Percentiles rank a stretch among this genome's conserved stretches.
Evolutionary conservation across 305 asterid genomes (phyloP).

Genomic region (Fraxinus ornus): DNA sequence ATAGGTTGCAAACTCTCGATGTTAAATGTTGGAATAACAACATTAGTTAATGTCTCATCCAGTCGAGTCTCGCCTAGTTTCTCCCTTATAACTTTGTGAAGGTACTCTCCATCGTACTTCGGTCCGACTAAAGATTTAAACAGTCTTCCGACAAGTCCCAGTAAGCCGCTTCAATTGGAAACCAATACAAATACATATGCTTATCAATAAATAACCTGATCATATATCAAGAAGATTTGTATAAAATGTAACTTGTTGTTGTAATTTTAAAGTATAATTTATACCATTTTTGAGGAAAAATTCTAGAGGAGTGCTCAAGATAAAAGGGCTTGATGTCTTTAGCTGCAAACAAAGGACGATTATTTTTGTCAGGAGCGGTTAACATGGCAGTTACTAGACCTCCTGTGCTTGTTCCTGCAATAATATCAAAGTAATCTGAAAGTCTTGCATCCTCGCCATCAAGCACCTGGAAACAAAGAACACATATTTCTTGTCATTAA

Average conservation of each 20-base stretch:
- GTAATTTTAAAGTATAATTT: neutral
- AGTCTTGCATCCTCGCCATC: conserved; percentile 43
- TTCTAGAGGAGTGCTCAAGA: conserved; percentile 28
- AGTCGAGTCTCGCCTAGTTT: conserved; percentile 32
- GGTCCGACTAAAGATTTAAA: conserved; percentile 27
- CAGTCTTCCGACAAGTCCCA: conserved; percentile 9
- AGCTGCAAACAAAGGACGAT: conserved; percentile 52
- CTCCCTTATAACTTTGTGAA: conserved; percentile 29
- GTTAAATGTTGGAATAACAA: conserved; percentile 47
- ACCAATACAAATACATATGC: neutral
- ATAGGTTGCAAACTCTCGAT: conserved; percentile 42
- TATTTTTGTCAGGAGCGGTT: conserved; percentile 8
- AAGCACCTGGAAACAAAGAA: conserved; percentile 22
- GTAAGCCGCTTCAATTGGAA: conserved; percentile 21
- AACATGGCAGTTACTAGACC: conserved; percentile 36
- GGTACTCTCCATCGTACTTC: conserved; percentile 35
- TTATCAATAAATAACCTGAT: neutral
- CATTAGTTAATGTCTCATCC: conserved; percentile 39
- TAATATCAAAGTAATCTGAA: conserved; percentile 50
- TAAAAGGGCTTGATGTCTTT: conserved; percentile 47
- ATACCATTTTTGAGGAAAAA: conserved; percentile 34
- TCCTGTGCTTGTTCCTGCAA: conserved; percentile 54
- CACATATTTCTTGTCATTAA: neutral
- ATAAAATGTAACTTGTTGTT: neutral
- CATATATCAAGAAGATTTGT: neutral